phyloP scores from a whole-genome alignment of 129 eudicot genomes.

The Centella asiatica region DNA sequence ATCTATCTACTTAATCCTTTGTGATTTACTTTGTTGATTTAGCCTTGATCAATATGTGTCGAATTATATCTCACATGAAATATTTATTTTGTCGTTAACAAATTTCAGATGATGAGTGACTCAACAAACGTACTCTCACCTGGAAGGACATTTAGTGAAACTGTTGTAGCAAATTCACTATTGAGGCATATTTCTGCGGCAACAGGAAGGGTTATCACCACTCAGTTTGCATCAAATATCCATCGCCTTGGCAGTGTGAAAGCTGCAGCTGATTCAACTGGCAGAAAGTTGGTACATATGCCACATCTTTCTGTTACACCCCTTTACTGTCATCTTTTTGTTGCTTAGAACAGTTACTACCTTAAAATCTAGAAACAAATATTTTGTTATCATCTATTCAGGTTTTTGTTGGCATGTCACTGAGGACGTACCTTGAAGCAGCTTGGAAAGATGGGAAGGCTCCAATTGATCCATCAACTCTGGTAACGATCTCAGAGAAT shows the following conservation, averaged over 20 bases:
- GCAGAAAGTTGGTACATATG: slow-evolving; percentile 81
- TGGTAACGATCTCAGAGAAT: slow-evolving; percentile 46
- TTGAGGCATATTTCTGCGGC: slow-evolving; percentile 77
- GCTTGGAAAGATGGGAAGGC: slow-evolving; percentile 99
- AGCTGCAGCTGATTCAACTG: slow-evolving; percentile 98
- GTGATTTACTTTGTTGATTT: too few relatives aligned
- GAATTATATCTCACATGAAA: too few relatives aligned
- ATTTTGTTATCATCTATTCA: slow-evolving; percentile 17
- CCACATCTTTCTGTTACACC: not conserved
- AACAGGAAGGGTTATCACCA: slow-evolving; percentile 89
- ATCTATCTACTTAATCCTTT: too few relatives aligned
- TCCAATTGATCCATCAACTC: slow-evolving; percentile 95
- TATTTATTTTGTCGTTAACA: too few relatives aligned
- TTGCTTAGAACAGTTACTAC: not conserved
- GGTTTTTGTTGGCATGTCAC: slow-evolving; percentile 99
- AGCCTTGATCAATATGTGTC: too few relatives aligned
- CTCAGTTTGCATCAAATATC: slow-evolving; percentile 97
- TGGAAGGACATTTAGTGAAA: slow-evolving; percentile 91
- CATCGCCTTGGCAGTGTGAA: slow-evolving; percentile 98
- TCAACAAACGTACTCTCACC: slow-evolving; percentile 94
- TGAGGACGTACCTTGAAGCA: slow-evolving; percentile 94
- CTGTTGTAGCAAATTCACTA: slow-evolving; percentile 84
- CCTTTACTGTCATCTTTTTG: not conserved
- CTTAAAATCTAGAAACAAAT: slow-evolving; percentile 1
- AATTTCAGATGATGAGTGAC: slow-evolving; percentile 98